Percentiles rank a stretch among this genome's conserved stretches.
These are phyloP conservation scores for Vitis rupestris DNA, from an alignment of 164 flowering plant genomes.

Conservation along the genomic window DNA sequence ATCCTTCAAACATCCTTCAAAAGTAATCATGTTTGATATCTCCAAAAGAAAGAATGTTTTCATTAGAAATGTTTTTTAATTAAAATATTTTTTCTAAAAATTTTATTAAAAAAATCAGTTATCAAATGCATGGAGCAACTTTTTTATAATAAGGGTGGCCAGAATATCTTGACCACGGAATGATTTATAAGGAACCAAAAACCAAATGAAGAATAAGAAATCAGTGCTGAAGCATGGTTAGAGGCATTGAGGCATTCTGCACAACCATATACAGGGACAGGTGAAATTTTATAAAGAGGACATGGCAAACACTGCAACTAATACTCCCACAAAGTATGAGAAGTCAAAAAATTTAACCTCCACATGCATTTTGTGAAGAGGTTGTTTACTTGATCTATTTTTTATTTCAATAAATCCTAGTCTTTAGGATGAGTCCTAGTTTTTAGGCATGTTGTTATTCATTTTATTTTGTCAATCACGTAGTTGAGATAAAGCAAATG, in stretches of 20 bases:
- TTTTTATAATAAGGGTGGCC: conserved; percentile 12
- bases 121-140: conserved; percentile 18
- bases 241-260: conserved; percentile 7
- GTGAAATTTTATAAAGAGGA: background rate
- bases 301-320: conserved; percentile 1
- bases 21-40: background rate
- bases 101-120: too few relatives aligned
- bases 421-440: too few relatives aligned
- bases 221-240: background rate
- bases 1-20: too few relatives aligned
- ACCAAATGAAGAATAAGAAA: conserved; percentile 9
- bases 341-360: background rate
- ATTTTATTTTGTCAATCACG: too few relatives aligned
- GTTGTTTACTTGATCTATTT: too few relatives aligned
- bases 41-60: background rate
- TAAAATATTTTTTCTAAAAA: too few relatives aligned
- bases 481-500: too few relatives aligned
- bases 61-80: conserved; percentile 14
- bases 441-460: too few relatives aligned
- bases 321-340: background rate
- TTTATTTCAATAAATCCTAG: too few relatives aligned
- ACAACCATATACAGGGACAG: background rate
- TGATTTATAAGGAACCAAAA: conserved; percentile 9
- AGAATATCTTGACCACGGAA: conserved; percentile 17
- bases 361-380: too few relatives aligned